Conservation (phyloP, 1,284 basidiomycete genomes). For the Trametes sp. region DNA sequence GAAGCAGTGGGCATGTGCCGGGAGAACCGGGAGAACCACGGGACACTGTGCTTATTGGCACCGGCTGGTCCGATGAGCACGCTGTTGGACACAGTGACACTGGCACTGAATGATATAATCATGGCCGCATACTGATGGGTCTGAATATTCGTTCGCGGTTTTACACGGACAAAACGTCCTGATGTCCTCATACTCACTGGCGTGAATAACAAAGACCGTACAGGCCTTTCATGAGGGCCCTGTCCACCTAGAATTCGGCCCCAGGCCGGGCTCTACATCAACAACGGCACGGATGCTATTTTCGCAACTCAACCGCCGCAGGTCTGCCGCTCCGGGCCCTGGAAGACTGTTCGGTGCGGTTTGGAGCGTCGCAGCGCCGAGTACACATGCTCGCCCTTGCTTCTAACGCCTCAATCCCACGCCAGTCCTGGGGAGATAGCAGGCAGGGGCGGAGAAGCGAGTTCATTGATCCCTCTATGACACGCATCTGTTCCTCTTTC, state of each 20-base stretch:
- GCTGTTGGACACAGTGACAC: neutral
- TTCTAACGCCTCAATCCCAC: constrained; percentile 7
- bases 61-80: neutral
- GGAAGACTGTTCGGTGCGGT: neutral
- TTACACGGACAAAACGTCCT: neutral
- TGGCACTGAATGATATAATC: too few relatives aligned
- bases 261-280: neutral
- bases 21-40: neutral
- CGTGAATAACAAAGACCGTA: neutral
- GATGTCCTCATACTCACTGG: neutral
- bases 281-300: neutral
- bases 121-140: too few relatives aligned
- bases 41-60: neutral
- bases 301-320: neutral
- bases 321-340: too few relatives aligned
- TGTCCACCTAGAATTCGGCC: neutral
- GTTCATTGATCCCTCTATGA: neutral
- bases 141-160: too few relatives aligned
- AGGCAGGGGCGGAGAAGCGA: neutral
- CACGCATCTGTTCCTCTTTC: constrained; percentile 10
- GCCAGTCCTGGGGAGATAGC: constrained; percentile 3
- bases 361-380: constrained; percentile 2
- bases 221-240: neutral
- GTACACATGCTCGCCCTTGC: constrained; percentile 14
- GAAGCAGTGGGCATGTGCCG: neutral